phyloP scores from a whole-genome alignment of 345 rosid genomes.

The Turritis glabra region DNA sequence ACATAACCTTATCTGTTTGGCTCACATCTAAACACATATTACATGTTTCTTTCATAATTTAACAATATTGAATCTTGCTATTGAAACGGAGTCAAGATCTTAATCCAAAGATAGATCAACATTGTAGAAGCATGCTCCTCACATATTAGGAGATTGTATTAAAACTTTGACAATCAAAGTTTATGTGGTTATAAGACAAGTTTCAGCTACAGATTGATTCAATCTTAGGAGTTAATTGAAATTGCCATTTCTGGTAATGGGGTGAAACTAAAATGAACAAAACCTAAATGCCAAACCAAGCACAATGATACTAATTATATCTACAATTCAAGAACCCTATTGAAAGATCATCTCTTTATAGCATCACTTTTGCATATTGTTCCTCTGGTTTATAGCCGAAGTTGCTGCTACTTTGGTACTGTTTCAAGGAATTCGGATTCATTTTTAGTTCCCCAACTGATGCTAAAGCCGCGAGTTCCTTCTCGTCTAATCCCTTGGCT shows the following conservation, averaged over 20 bases:
- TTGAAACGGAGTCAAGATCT: background rate
- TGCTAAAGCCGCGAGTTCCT: slow-evolving; percentile 41
- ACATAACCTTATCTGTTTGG: background rate
- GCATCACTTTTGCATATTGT: background rate
- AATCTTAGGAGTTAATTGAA: background rate
- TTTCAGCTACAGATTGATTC: background rate
- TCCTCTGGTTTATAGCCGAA: slow-evolving; percentile 6
- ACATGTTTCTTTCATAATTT: background rate
- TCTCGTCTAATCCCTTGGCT: slow-evolving; percentile 56
- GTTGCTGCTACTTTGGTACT: background rate
- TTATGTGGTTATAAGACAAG: no score
- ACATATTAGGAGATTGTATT: background rate
- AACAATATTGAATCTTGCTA: background rate
- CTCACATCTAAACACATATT: background rate
- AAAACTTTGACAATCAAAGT: no score
- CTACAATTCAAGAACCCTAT: slow-evolving; percentile 12
- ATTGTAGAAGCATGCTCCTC: background rate
- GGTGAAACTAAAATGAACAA: background rate
- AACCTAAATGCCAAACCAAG: background rate
- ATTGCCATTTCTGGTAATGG: background rate
- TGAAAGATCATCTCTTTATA: slow-evolving; percentile 1
- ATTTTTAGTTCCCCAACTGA: slow-evolving; percentile 42
- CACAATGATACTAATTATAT: background rate
- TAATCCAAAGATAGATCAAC: background rate
- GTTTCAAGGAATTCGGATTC: background rate